Conservation (phyloP, 2,329 filamentous ascomycete genomes). For the Ophiostoma angusticollis region DNA sequence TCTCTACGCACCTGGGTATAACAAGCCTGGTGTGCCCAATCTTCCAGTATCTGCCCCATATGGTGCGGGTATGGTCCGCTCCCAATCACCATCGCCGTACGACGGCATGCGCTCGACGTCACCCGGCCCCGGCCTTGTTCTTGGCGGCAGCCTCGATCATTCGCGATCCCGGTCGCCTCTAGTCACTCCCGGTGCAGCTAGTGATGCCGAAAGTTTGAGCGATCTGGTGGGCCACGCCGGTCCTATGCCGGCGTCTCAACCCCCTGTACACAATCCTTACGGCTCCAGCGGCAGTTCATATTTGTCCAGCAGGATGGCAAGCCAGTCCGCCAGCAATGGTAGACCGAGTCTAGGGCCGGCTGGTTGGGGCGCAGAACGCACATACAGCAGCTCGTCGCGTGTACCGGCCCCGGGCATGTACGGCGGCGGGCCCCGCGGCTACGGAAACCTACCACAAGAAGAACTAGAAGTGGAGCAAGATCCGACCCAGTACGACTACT, state of each 20-base stretch:
- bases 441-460: constrained; percentile 44
- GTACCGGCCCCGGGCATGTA: constrained; percentile 39
- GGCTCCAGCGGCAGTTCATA: background rate
- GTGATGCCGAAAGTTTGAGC: constrained; percentile 40
- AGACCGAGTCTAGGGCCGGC: background rate
- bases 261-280: background rate
- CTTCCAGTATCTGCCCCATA: constrained; percentile 7
- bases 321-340: background rate
- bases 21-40: constrained; percentile 7
- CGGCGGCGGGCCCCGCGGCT: constrained; percentile 45
- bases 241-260: constrained; percentile 33
- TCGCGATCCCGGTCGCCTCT: constrained; percentile 32
- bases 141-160: constrained; percentile 16
- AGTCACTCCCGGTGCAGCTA: constrained; percentile 28
- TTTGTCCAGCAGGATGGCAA: background rate
- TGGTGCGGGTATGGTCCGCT: background rate
- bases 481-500: constrained; percentile 44
- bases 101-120: constrained; percentile 5
- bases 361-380: constrained; percentile 16
- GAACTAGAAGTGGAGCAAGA: constrained; percentile 30
- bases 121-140: constrained; percentile 15
- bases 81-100: constrained; percentile 10
- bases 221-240: constrained; percentile 42
- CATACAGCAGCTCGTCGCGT: constrained; percentile 22
- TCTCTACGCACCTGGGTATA: constrained; percentile 12